Percentiles rank a stretch among this genome's conserved stretches.
Conservation (phyloP, 108 stramenopile species). For the Cyclotella distinguenda region DNA sequence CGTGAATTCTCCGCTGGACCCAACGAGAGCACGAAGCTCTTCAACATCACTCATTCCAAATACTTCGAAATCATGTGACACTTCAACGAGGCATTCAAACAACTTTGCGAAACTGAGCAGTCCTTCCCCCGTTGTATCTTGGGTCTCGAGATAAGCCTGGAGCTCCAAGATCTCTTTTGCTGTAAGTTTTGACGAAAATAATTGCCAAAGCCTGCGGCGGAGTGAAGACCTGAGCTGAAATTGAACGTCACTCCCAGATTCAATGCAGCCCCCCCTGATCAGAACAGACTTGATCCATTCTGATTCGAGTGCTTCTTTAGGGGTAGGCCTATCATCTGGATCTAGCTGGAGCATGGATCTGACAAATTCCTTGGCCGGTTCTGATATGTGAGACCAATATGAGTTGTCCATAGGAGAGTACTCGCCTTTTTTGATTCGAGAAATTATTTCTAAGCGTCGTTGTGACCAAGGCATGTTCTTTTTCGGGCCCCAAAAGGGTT, state of each 20-base stretch:
- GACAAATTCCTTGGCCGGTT: slow-evolving; percentile 8
- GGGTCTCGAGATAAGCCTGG: not conserved
- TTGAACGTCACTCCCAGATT: not conserved
- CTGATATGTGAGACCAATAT: slow-evolving; percentile 1
- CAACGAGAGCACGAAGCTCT: not conserved
- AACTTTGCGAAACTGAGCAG: not conserved
- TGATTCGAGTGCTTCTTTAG: slow-evolving; percentile 13
- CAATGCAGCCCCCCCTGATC: not conserved
- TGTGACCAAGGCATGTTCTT: slow-evolving; percentile 20
- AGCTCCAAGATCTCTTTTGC: not conserved
- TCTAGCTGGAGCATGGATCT: not conserved
- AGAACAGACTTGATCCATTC: slow-evolving; percentile 5
- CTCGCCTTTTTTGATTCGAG: slow-evolving; percentile 26
- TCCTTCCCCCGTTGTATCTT: not conserved
- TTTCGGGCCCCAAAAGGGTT: slow-evolving; percentile 32
- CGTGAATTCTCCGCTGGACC: not conserved
- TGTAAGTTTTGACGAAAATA: not conserved
- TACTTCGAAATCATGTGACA: not conserved
- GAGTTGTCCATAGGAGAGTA: slow-evolving; percentile 6
- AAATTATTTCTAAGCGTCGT: slow-evolving; percentile 24
- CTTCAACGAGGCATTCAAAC: not conserved
- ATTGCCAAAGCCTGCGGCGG: not conserved
- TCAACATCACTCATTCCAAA: not conserved
- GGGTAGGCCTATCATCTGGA: not conserved
- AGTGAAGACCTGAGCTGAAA: not conserved